phyloP scores from a whole-genome alignment of 2,329 filamentous ascomycete genomes.

The Fusarium sp. region DNA sequence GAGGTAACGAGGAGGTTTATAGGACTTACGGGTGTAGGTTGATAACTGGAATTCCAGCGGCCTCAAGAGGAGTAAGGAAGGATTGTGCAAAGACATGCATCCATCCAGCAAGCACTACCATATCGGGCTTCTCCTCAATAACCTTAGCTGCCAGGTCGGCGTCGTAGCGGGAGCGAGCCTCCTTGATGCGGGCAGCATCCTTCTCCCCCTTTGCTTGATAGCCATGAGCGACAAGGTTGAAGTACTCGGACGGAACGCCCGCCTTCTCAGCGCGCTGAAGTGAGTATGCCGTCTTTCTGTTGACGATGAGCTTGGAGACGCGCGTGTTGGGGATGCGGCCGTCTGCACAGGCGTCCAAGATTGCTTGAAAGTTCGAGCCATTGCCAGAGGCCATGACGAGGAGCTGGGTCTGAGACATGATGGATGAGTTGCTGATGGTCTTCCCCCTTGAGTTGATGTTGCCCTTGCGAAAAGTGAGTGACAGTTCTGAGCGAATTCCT shows the following conservation, averaged over 20 bases:
- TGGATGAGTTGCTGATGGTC: background rate
- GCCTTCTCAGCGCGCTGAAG: conserved; percentile 57
- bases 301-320: conserved; percentile 60
- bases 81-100: conserved; percentile 81
- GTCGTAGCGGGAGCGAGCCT: conserved; percentile 77
- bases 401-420: conserved; percentile 57
- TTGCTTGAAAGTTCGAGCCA: conserved; percentile 82
- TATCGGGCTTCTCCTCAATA: conserved; percentile 70
- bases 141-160: conserved; percentile 76
- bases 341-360: conserved; percentile 62
- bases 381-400: conserved; percentile 78
- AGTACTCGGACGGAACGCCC: conserved; percentile 73
- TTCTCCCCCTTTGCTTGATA: conserved; percentile 66
- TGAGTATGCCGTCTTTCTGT: conserved; percentile 60
- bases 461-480: background rate
- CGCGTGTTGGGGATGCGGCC: conserved; percentile 53
- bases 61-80: conserved; percentile 76
- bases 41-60: conserved; percentile 74
- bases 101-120: conserved; percentile 85
- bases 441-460: background rate
- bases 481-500: background rate
- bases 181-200: conserved; percentile 63
- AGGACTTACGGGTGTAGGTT: conserved; percentile 73
- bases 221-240: conserved; percentile 83
- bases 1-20: background rate